Conservation (phyloP, 768 basidiomycete genomes). For the Vararia minispora region DNA sequence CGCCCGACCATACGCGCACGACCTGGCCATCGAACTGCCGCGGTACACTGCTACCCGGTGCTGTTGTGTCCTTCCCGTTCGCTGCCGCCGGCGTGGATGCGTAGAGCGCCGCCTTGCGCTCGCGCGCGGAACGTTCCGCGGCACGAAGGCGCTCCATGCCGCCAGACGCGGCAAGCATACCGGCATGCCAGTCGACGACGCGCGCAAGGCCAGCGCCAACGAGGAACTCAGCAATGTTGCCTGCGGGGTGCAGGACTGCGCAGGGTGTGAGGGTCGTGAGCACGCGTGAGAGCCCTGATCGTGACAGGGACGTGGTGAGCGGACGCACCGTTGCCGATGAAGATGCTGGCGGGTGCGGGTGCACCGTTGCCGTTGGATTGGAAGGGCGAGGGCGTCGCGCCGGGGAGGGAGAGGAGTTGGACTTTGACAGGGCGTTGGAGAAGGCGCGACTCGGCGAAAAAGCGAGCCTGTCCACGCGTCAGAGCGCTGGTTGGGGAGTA, state of each 20-base stretch:
- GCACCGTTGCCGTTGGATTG: slow-evolving; percentile 43
- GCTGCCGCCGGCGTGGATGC: slow-evolving; percentile 38
- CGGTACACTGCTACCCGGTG: slow-evolving; percentile 27
- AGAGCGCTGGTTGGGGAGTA: too few relatives aligned
- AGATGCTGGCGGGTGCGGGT: slow-evolving; percentile 66
- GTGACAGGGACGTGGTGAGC: slow-evolving; percentile 8
- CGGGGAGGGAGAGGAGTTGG: slow-evolving; percentile 71
- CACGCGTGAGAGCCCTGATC: neutral
- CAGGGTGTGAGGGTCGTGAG: neutral
- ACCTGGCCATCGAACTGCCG: slow-evolving; percentile 75
- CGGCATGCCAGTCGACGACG: slow-evolving; percentile 96
- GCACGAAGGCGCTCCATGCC: slow-evolving; percentile 82
- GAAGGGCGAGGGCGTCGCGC: slow-evolving; percentile 70
- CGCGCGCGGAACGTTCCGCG: slow-evolving; percentile 74
- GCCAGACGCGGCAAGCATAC: slow-evolving; percentile 75
- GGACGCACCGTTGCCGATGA: slow-evolving; percentile 75
- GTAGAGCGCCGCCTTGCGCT: slow-evolving; percentile 61
- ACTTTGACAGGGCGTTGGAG: slow-evolving; percentile 72
- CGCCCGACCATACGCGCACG: slow-evolving; percentile 82
- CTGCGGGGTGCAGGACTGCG: slow-evolving; percentile 78
- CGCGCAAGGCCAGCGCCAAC: slow-evolving; percentile 79
- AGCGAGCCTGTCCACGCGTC: slow-evolving; percentile 64
- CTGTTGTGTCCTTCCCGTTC: slow-evolving; percentile 34
- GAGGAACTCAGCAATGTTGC: slow-evolving; percentile 88
- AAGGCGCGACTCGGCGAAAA: slow-evolving; percentile 84